Evolutionary conservation across 495 filamentous ascomycete genomes (phyloP), one percentile per base, ranked within the genome.

Genomic region (Barbatosphaeria neglecta): DNA sequence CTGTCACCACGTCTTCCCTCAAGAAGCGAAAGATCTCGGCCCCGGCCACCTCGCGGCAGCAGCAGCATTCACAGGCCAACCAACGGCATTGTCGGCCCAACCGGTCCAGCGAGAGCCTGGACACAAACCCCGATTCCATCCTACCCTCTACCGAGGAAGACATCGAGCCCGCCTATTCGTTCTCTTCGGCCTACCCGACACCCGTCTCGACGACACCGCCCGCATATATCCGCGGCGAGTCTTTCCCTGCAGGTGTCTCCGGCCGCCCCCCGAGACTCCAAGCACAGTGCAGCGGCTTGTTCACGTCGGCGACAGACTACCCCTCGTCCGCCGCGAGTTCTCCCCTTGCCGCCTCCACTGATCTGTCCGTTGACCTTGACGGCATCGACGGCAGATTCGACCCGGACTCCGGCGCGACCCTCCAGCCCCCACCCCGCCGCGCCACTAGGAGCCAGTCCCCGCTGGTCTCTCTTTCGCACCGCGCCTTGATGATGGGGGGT

Each of bases 11-110:
- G 86, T 85, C 86, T 80, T 86, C 83, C 69, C 75, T 75, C 74
- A 93, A 93, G 83, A 88, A 87, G 80, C 77, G 87, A 65, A 88
- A 84, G 76, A 76, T 89, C 66, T 80, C 75, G 56, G 76, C 75
- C 70, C 72, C 72, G 57, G 53, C 62, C 43, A 54, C 57, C 54
- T 59, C 56, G 62, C 53, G 64, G 50, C 59, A 62, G 22, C 47
- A 55, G 25, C 50, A 48, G 18, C 53, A 61, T 22, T 17, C 16
- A 45, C 52, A 52, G 57, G 46, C 50, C 61, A 37, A 49, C 56
- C 50, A 48, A 48, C 45, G 55, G 48, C 53, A 35, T 6, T 15
- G 6, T n/a, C 31, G 16, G 31, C 31, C 15, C 9, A 4, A 35
- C 9, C 31, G 11, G 31, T n/a, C 15, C 31, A 35, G 5, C 31